These are phyloP conservation scores for Pythium phragmitis DNA, from an alignment of 352 stramenopile species.

Conservation along the genomic window DNA sequence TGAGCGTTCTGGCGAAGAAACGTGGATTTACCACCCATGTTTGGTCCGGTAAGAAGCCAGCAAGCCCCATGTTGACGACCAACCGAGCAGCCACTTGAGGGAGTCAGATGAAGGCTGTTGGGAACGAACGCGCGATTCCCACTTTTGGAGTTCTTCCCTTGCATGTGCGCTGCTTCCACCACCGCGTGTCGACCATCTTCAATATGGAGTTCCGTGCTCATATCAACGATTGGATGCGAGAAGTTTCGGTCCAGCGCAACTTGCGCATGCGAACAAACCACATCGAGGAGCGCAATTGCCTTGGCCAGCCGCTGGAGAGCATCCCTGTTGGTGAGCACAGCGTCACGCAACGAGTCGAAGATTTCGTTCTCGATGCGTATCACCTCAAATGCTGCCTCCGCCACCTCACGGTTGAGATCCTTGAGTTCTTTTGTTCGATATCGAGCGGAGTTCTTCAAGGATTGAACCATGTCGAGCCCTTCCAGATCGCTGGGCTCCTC, in stretches of 20 bases:
- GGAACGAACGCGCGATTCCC: conserved; percentile 61
- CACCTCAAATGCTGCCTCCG: conserved; percentile 58
- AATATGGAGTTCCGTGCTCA: conserved; percentile 58
- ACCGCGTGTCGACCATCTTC: conserved; percentile 65
- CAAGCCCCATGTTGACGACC: conserved; percentile 30
- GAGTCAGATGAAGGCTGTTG: conserved; percentile 64
- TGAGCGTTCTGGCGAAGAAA: conserved; percentile 82
- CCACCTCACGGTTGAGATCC: conserved; percentile 54
- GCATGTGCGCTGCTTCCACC: conserved; percentile 60
- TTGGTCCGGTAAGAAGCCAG: conserved; percentile 86
- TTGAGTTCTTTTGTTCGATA: conserved; percentile 69
- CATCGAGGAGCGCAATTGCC: conserved; percentile 56
- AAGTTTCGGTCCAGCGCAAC: conserved; percentile 65
- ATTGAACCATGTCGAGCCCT: conserved; percentile 55
- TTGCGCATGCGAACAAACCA: conserved; percentile 65
- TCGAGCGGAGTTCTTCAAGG: conserved; percentile 61
- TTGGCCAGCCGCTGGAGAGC: conserved; percentile 50
- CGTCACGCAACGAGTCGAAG: conserved; percentile 40
- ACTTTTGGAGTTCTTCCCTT: conserved; percentile 42
- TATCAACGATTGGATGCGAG: conserved; percentile 52
- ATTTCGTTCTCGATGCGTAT: conserved; percentile 54
- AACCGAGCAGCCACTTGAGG: background rate
- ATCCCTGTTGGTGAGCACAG: conserved; percentile 32
- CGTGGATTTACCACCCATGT: conserved; percentile 89
- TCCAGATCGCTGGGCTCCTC: conserved; percentile 25